A percentile compares a stretch with the other conserved stretches of the same genome.
These are phyloP conservation scores for Colletotrichum ledebouriae DNA, from an alignment of 2,329 filamentous ascomycete genomes.

Conservation along the genomic window DNA sequence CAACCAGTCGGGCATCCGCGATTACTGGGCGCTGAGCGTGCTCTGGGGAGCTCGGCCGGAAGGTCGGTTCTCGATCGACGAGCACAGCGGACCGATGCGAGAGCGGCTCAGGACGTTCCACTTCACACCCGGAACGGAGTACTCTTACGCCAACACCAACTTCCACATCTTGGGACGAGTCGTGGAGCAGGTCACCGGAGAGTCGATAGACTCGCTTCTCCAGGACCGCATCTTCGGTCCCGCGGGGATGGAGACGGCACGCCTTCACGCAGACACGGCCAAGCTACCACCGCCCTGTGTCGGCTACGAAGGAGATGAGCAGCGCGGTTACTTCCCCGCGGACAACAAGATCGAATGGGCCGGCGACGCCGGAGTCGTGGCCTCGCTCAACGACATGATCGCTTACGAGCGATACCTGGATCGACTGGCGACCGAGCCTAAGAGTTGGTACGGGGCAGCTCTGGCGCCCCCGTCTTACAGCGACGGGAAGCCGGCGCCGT, in stretches of 20 bases:
- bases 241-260: conserved; percentile 57
- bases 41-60: conserved; percentile 58
- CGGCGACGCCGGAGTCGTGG: conserved; percentile 59
- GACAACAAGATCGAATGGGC: conserved; percentile 60
- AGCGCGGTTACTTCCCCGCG: conserved; percentile 52
- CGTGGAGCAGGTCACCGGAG: conserved; percentile 54
- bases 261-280: conserved; percentile 53
- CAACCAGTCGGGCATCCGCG: conserved; percentile 59
- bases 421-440: conserved; percentile 46
- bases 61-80: conserved; percentile 53
- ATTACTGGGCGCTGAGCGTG: conserved; percentile 60
- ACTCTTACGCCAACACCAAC: conserved; percentile 59
- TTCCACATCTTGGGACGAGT: conserved; percentile 55
- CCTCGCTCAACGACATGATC: conserved; percentile 60
- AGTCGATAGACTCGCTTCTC: conserved; percentile 53
- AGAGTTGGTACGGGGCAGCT: conserved; percentile 52
- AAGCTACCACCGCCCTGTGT: conserved; percentile 56
- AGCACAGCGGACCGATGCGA: conserved; percentile 48
- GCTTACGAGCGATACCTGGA: conserved; percentile 59
- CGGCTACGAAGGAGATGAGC: conserved; percentile 58
- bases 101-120: conserved; percentile 54
- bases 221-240: conserved; percentile 55
- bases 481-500: conserved; percentile 53
- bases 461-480: conserved; percentile 30
- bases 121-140: conserved; percentile 58